Evolutionary conservation across 2,329 filamentous ascomycete genomes (phyloP).

Genomic region (Hortaea sp.): DNA sequence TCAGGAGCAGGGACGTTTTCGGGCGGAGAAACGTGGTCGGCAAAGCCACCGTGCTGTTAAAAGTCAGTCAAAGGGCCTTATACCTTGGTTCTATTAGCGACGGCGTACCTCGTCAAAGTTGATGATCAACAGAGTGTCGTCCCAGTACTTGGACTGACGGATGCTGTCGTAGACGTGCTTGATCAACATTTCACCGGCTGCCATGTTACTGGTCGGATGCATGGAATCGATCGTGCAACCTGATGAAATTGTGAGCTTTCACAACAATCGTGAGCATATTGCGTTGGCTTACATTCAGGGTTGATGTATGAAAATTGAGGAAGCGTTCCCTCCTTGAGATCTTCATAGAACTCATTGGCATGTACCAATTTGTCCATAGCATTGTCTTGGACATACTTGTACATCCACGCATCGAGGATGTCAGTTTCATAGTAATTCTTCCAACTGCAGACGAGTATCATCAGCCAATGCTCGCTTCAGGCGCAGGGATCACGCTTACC

Average conservation of each 20-base stretch:
- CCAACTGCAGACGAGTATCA: slow-evolving; percentile 16
- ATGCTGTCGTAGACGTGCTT: slow-evolving; percentile 35
- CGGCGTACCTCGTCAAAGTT: neutral
- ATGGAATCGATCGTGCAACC: slow-evolving; percentile 22
- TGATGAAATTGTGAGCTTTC: neutral
- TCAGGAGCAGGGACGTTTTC: slow-evolving; percentile 23
- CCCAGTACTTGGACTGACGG: slow-evolving; percentile 31
- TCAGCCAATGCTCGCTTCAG: neutral
- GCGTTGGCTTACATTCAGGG: slow-evolving; percentile 16
- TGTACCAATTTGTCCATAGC: slow-evolving; percentile 24
- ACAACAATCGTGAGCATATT: neutral
- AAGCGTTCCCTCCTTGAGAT: slow-evolving; percentile 16
- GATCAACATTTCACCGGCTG: slow-evolving; percentile 29
- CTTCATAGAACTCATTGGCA: slow-evolving; percentile 16
- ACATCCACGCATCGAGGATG: slow-evolving; percentile 26
- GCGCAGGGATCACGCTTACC: neutral
- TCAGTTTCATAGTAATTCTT: slow-evolving; percentile 32
- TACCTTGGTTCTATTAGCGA: too few species aligned
- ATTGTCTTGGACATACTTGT: slow-evolving; percentile 31
- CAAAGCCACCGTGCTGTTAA: slow-evolving; percentile 33
- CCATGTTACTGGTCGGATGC: slow-evolving; percentile 31
- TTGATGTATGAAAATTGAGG: slow-evolving; percentile 19
- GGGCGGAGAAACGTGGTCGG: slow-evolving; percentile 31
- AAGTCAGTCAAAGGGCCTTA: slow-evolving; percentile 19
- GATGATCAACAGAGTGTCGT: slow-evolving; percentile 29